phyloP scores from a whole-genome alignment of 176 grass and related monocot species.

The Leersia perrieri region DNA sequence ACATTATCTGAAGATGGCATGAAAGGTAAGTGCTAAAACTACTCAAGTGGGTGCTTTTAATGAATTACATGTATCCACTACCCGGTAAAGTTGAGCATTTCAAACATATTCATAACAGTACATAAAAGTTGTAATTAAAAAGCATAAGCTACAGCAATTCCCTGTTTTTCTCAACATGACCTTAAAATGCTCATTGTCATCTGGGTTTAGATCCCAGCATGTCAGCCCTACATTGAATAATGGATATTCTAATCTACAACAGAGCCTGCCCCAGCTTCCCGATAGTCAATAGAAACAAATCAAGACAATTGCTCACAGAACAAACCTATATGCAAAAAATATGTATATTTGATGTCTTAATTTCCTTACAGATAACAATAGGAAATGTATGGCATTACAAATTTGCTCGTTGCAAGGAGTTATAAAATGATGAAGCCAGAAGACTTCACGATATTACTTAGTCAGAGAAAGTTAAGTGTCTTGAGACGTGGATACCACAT shows the following conservation, averaged over 20 bases:
- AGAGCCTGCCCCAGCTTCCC: not conserved
- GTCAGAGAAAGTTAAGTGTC: not conserved
- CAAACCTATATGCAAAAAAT: not conserved
- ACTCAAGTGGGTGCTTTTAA: too few species aligned
- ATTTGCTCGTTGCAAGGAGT: not conserved
- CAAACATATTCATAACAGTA: not conserved
- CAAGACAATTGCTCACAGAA: not conserved
- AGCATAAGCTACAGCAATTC: not conserved
- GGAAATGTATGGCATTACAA: not conserved
- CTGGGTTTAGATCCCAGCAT: not conserved
- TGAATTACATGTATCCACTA: too few species aligned
- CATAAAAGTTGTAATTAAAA: not conserved
- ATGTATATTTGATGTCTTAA: not conserved
- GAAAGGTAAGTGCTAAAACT: too few species aligned
- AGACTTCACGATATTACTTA: not conserved
- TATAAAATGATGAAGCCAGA: conserved; percentile 16
- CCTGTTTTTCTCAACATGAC: not conserved
- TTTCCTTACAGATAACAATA: conserved; percentile 7
- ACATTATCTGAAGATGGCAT: too few species aligned
- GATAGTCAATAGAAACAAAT: not conserved
- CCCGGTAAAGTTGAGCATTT: not conserved
- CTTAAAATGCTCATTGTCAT: not conserved
- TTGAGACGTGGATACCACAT: not conserved
- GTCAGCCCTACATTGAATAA: not conserved
- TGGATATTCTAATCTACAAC: conserved; percentile 2